Evolutionary conservation across 176 grass and related monocot genomes (phyloP), one percentile per base, ranked within the genome.

Genomic region (Avena atlantica): DNA sequence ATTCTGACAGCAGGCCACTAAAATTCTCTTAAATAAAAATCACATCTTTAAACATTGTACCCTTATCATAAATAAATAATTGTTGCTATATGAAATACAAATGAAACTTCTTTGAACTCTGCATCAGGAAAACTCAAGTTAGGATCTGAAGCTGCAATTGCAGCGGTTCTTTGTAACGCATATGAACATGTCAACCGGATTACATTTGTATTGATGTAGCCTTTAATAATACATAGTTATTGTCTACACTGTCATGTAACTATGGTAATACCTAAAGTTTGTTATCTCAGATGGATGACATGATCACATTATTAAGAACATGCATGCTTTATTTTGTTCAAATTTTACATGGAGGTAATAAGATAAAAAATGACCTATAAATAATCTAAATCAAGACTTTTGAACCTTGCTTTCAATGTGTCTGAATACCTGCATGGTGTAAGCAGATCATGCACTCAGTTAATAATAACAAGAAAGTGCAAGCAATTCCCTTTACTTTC

Each of bases 341-440:
- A 74, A 83, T 17, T 59, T 12, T 47, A 83, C 64, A 76, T 52
- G 29, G 45, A 85, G 13, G 70, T 66, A 53, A 76, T 3, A 53
- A 57, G 58, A 36, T 23, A 79, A 36, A 82, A 78, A 81, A 67
- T 66, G 84, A 95, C 93, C 91, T 95, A 91, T 93, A 95, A 79
- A 92, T 98, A 91, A 40, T 98, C 95, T 64, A 98, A 83, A 79
- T 98, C 93, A 53, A 98, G 89, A 48, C 55, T 81, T 44, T 95
- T 86, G 14, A 95, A 78, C 80, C 88, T 87, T 87, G 90, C 80
- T 82, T 90, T 95, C 65, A 98, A 89, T 89, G 91, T 95, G 27
- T 98, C 89, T 31, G 95, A 95, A 88, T 97, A 97, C 87, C 95
- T 97, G 67, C 65, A 92, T 7, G 17, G 76, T 51, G 65, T 70